phyloP scores from a whole-genome alignment of 148 eudicot species.

The Camellia sinensis region DNA sequence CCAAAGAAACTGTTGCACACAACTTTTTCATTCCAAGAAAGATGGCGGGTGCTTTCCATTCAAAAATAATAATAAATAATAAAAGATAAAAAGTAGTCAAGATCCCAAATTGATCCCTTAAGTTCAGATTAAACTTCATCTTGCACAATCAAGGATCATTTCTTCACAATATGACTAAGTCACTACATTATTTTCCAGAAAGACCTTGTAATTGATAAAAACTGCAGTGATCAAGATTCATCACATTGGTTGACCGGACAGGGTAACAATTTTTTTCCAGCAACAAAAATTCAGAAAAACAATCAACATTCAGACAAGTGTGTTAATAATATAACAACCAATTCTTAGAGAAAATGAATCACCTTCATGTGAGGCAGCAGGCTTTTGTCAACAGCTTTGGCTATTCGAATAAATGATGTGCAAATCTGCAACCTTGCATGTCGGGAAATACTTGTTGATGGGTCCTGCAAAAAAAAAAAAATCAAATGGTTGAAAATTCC shows the following conservation, averaged over 20 bases:
- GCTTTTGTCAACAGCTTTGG: slow-evolving; percentile 80
- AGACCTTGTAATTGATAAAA: background rate
- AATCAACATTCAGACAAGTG: background rate
- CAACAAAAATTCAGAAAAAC: slow-evolving; percentile 8
- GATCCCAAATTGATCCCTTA: background rate
- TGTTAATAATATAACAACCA: background rate
- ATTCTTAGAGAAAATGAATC: slow-evolving; percentile 11
- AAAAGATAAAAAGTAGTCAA: background rate
- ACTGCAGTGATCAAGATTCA: background rate
- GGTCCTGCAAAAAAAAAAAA: slow-evolving; percentile 56
- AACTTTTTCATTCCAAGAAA: no score
- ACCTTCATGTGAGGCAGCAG: slow-evolving; percentile 99
- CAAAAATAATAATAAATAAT: background rate
- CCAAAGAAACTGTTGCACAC: no score
- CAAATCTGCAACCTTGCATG: slow-evolving; percentile 98
- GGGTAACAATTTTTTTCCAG: background rate
- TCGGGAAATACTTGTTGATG: slow-evolving; percentile 76
- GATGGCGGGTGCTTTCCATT: no score
- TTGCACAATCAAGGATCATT: background rate
- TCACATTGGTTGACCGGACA: background rate
- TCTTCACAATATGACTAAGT: background rate
- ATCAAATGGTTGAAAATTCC: slow-evolving; percentile 11
- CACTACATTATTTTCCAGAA: background rate
- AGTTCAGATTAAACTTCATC: background rate
- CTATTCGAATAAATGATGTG: slow-evolving; percentile 92